Evolutionary conservation across 768 basidiomycete species (phyloP).

Genomic region (Suillus alpinus): DNA sequence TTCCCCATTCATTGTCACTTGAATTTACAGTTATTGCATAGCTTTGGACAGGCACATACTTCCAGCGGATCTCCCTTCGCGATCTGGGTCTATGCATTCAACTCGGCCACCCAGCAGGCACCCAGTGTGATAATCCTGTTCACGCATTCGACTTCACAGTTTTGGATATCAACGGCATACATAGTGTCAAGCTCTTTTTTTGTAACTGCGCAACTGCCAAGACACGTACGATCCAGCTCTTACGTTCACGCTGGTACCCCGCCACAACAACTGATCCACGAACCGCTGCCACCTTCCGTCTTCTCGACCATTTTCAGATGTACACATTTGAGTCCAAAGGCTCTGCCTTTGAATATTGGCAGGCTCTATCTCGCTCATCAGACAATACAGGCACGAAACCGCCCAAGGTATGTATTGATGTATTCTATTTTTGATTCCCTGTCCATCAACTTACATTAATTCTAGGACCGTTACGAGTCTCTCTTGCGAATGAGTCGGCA

Average conservation of each 20-base stretch:
- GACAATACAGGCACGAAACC: constrained; percentile 21
- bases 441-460: not conserved
- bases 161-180: constrained; percentile 17
- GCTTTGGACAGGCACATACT: constrained; percentile 14
- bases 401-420: constrained; percentile 1
- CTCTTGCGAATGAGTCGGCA: constrained; percentile 1
- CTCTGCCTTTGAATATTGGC: constrained; percentile 29
- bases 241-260: constrained; percentile 10
- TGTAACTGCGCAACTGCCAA: constrained; percentile 10
- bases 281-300: constrained; percentile 25
- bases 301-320: constrained; percentile 24
- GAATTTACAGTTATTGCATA: not conserved
- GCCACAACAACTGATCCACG: constrained; percentile 17
- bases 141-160: constrained; percentile 24
- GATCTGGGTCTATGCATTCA: constrained; percentile 19
- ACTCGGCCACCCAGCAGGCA: constrained; percentile 15
- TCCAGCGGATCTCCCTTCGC: constrained; percentile 7
- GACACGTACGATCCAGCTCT: constrained; percentile 6
- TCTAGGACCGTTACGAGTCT: not conserved
- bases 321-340: constrained; percentile 28
- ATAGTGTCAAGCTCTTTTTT: constrained; percentile 14
- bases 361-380: constrained; percentile 18
- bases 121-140: constrained; percentile 4
- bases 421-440: not conserved
- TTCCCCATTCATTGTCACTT: not conserved